A percentile compares a stretch with the other conserved stretches of the same genome.
Evolutionary conservation across 1,139 yeast species (phyloP).

Genomic region (Yamadazyma taylorii): DNA sequence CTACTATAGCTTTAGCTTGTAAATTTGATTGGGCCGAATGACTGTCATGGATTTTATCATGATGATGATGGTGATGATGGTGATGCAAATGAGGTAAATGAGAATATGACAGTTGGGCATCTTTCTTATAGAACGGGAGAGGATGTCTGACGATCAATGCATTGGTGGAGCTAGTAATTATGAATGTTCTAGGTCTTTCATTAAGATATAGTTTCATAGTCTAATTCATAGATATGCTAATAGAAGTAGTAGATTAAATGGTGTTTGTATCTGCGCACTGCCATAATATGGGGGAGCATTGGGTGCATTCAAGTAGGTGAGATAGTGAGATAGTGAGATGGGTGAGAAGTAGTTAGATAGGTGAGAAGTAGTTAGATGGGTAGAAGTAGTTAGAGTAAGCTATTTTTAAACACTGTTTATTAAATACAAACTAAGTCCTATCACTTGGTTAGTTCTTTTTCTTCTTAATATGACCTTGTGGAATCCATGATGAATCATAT

Average conservation of each 20-base stretch:
- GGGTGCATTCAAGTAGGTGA: no score
- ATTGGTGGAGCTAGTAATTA: slow-evolving; percentile 46
- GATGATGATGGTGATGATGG: slow-evolving; percentile 7
- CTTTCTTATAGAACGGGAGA: slow-evolving; percentile 30
- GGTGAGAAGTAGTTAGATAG: no score
- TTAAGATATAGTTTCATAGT: slow-evolving; percentile 52
- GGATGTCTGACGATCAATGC: slow-evolving; percentile 55
- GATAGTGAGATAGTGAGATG: no score
- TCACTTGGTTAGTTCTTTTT: slow-evolving; percentile 28
- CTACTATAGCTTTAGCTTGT: slow-evolving; percentile 47
- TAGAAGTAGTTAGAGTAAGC: not conserved
- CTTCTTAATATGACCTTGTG: slow-evolving; percentile 35
- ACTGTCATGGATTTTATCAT: slow-evolving; percentile 2
- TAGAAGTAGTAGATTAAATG: no score
- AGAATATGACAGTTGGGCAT: slow-evolving; percentile 9
- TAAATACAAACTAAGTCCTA: slow-evolving; percentile 8
- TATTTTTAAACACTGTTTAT: not conserved
- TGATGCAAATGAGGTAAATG: slow-evolving; percentile 12
- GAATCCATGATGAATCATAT: slow-evolving; percentile 39
- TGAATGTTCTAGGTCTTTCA: slow-evolving; percentile 54
- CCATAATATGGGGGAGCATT: no score
- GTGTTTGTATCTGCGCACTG: not conserved
- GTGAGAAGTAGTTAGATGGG: no score
- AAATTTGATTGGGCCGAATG: slow-evolving; percentile 2
- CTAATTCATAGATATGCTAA: no score